Evolutionary conservation across 768 basidiomycete genomes (phyloP).

Genomic region (Suillus brevipes): DNA sequence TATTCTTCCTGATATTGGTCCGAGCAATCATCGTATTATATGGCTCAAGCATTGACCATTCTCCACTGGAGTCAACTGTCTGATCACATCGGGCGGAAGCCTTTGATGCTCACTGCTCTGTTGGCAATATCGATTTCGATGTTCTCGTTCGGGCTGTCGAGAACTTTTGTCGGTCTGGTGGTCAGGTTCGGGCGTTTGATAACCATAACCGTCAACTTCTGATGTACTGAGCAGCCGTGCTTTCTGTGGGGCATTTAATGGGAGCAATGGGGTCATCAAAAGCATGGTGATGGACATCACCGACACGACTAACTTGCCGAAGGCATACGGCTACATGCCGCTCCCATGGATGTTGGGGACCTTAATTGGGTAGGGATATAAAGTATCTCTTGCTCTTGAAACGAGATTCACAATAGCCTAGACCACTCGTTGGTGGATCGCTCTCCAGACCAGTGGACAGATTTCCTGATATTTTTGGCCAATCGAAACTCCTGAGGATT

Average conservation of each 20-base stretch:
- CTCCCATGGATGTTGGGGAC: slow-evolving; percentile 40
- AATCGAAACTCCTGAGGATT: slow-evolving; percentile 49
- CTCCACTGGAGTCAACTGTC: slow-evolving; percentile 45
- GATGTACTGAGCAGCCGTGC: slow-evolving; percentile 29
- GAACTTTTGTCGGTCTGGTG: slow-evolving; percentile 38
- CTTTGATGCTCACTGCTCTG: slow-evolving; percentile 40
- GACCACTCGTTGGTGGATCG: slow-evolving; percentile 65
- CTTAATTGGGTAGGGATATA: slow-evolving; percentile 36
- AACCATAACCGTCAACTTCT: background rate
- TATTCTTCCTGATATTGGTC: background rate
- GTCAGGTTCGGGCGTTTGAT: slow-evolving; percentile 28
- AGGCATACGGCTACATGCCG: slow-evolving; percentile 59
- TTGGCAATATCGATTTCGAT: slow-evolving; percentile 40
- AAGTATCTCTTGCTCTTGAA: background rate
- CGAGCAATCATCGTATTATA: slow-evolving; percentile 46
- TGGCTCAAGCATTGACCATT: slow-evolving; percentile 42
- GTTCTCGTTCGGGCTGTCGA: slow-evolving; percentile 42
- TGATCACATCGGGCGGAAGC: slow-evolving; percentile 42
- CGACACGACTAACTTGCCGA: slow-evolving; percentile 15
- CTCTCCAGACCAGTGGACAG: slow-evolving; percentile 60
- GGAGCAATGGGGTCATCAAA: slow-evolving; percentile 47
- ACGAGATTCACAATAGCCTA: slow-evolving; percentile 23
- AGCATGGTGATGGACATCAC: slow-evolving; percentile 43
- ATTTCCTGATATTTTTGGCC: slow-evolving; percentile 57
- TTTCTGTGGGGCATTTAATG: slow-evolving; percentile 46